These are phyloP conservation scores for Geotrichum macrosporum DNA, from an alignment of 1,139 yeast species.

Conservation along the genomic window DNA sequence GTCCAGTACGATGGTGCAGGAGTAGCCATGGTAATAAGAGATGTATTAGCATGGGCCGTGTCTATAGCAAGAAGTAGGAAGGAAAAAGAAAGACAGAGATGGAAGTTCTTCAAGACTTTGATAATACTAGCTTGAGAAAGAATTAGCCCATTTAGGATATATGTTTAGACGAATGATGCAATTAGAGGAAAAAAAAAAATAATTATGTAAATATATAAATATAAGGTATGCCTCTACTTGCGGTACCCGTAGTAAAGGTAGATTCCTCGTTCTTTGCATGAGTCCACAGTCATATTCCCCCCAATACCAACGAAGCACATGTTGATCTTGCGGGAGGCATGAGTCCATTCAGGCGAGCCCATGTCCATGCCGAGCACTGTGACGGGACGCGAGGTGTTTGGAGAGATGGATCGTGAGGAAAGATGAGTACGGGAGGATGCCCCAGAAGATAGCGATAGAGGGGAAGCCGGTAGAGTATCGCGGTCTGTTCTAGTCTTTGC, in stretches of 20 bases:
- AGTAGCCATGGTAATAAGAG: too few species aligned
- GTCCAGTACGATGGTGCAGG: too few species aligned
- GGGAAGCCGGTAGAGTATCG: slow-evolving; percentile 13
- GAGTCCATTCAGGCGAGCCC: slow-evolving; percentile 31
- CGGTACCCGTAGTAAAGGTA: slow-evolving; percentile 37
- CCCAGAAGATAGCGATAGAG: slow-evolving; percentile 6
- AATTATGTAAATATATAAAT: too few species aligned
- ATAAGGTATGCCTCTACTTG: too few species aligned
- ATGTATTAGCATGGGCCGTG: too few species aligned
- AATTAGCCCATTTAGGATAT: too few species aligned
- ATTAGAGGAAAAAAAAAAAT: too few species aligned
- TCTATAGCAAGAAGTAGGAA: too few species aligned
- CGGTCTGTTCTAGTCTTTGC: slow-evolving; percentile 27
- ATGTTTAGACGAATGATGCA: too few species aligned
- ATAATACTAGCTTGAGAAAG: too few species aligned
- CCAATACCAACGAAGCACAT: slow-evolving; percentile 37
- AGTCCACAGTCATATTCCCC: slow-evolving; percentile 31
- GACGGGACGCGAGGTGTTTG: slow-evolving; percentile 21
- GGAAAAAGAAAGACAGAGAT: too few species aligned
- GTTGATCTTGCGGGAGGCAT: slow-evolving; percentile 36
- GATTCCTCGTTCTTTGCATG: slow-evolving; percentile 36
- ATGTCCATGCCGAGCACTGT: slow-evolving; percentile 29
- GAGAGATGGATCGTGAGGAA: background rate
- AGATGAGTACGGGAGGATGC: slow-evolving; percentile 10
- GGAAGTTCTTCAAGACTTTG: too few species aligned